A percentile compares a stretch with the other conserved stretches of the same genome.
Conservation (phyloP, 2,329 filamentous ascomycete genomes). For the Didymella sp. region DNA sequence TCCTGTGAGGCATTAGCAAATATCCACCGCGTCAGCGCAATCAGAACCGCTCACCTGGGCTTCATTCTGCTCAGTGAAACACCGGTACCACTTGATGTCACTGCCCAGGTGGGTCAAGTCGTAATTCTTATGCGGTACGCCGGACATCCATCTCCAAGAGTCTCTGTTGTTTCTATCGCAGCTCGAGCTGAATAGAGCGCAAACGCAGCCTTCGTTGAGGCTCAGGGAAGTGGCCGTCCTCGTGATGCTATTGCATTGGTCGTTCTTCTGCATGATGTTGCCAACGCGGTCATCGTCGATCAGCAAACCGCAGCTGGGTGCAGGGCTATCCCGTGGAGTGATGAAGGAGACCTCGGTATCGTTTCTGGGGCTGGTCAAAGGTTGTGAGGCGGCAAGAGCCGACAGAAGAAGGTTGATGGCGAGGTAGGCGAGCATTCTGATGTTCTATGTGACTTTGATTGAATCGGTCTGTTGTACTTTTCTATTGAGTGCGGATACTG, state of each 20-base stretch:
- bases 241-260: not conserved
- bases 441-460: not conserved
- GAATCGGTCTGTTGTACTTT: not conserved
- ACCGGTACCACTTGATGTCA: not conserved
- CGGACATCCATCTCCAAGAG: not conserved
- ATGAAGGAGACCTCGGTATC: not conserved
- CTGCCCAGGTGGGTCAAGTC: not conserved
- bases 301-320: not conserved
- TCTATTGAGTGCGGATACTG: not conserved
- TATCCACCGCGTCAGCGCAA: not conserved
- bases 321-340: not conserved
- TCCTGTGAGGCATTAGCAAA: not conserved
- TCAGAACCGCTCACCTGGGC: not conserved
- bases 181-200: not conserved
- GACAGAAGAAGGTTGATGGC: not conserved
- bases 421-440: not conserved
- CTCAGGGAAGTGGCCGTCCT: not conserved
- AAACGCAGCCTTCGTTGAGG: not conserved
- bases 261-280: not conserved
- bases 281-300: not conserved
- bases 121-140: not conserved
- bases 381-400: not conserved
- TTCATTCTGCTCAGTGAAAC: not conserved
- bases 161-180: not conserved
- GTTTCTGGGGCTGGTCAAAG: not conserved